Evolutionary conservation across 2,329 filamentous ascomycete genomes (phyloP), one percentile per base, ranked within the genome.

Genomic region (Helotiales sp.): DNA sequence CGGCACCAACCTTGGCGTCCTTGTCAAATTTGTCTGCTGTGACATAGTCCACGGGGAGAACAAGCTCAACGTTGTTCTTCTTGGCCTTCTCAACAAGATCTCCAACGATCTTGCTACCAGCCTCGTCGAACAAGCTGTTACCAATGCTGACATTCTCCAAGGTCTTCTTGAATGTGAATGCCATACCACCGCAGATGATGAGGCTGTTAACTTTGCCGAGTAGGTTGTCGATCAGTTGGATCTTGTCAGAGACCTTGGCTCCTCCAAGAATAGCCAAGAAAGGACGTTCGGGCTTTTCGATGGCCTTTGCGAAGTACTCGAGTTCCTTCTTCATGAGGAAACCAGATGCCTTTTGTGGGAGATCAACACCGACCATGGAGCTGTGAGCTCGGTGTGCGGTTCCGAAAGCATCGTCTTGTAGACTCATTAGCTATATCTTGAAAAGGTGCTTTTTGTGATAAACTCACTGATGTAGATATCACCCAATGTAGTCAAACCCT

Each of bases 261-360:
- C 95, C 95, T 70, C 95, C 95, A 54, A 99, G 90, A 74, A 99
- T 99, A 75, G 95, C 96, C 54, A 99, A 88, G 90, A 99, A 99
- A 61, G 95, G 95, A 57, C 93, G 88, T 80, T 96, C 83, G 62
- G 95, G 95, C 69, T 84, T 86, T 81, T 99, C 95, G 61, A 99
- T 89, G 36, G 92, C 95, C 81, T 97, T 86, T 65, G 95, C 95
- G 74, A 99, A 99, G 87, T 99, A 99, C 74, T 99, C 95, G 63
- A 99, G 89, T 79, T 99, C 95, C 84, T 98, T 99, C 89, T 99
- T 99, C 83, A 99, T 92, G 72, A 99, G 87, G 87, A 97, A 99
- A 63, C 95, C 95, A 57, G 93, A 91, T 9, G 95, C 95, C 83
- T 96, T 97, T 77, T 98, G 91, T 68, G 93, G 93, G 49, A 99